Percentiles rank a stretch among this genome's conserved stretches.
These are phyloP conservation scores for Nakaseomyces kungkrabaensis DNA, from an alignment of 1,139 yeast species.

Conservation along the genomic window DNA sequence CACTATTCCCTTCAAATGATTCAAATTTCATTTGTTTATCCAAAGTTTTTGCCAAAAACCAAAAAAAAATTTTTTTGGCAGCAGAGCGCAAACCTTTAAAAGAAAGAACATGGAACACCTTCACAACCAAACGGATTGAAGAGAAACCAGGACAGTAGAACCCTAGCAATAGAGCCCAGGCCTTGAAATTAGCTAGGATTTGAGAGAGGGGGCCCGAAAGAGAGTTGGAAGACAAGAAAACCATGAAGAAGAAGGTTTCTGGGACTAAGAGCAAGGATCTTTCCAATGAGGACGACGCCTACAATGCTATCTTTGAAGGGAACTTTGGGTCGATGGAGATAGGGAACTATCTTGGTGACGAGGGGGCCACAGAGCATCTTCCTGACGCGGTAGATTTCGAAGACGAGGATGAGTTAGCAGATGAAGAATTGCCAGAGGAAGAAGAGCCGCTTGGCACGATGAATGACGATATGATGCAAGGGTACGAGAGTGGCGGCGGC, in stretches of 20 bases:
- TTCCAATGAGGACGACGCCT: conserved; percentile 33
- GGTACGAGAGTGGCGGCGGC: conserved; percentile 1
- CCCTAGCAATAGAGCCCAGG: too few relatives aligned
- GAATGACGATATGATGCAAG: conserved; percentile 11
- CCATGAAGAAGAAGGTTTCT: conserved; percentile 1
- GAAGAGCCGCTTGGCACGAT: conserved; percentile 28
- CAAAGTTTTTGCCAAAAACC: too few relatives aligned
- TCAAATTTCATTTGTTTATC: too few relatives aligned
- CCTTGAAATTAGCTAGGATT: too few relatives aligned
- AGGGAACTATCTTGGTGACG: conserved; percentile 20
- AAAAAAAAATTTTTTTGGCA: too few relatives aligned
- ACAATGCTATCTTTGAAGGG: conserved; percentile 31
- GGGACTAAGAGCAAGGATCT: conserved; percentile 13
- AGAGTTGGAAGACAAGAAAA: too few relatives aligned
- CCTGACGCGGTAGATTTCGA: conserved; percentile 94
- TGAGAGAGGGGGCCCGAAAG: too few relatives aligned
- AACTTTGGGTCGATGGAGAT: conserved; percentile 32
- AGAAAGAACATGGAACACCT: too few relatives aligned
- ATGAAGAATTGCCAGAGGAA: conserved; percentile 54
- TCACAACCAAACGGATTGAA: too few relatives aligned
- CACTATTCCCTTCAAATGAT: too few relatives aligned
- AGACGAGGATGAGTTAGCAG: conserved; percentile 91
- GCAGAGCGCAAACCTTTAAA: too few relatives aligned
- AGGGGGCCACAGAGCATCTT: conserved; percentile 48
- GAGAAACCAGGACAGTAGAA: too few relatives aligned